Conservation (phyloP, 2,329 filamentous ascomycete genomes). For the Colletotrichum filicis region DNA sequence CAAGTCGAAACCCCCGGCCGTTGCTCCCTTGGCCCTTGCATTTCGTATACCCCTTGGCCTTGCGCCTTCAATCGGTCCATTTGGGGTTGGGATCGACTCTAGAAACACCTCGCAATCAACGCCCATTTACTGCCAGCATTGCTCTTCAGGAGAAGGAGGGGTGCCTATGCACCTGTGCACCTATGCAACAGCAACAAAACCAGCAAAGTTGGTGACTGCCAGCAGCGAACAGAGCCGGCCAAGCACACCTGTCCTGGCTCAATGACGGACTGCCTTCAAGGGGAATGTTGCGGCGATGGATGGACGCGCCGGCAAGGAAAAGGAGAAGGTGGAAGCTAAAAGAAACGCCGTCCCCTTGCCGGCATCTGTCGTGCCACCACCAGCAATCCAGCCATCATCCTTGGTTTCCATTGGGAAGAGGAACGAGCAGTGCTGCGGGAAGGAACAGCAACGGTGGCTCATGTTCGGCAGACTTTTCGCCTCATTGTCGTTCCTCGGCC, state of each 20-base stretch:
- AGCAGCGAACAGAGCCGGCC: not conserved
- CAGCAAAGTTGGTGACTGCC: not conserved
- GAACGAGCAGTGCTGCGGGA: not conserved
- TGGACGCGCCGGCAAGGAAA: constrained; percentile 14
- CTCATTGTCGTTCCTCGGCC: not conserved
- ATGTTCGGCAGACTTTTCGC: constrained; percentile 4
- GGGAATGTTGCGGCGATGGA: not conserved
- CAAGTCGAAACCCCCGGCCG: constrained; percentile 28
- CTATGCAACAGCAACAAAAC: no score
- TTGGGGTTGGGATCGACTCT: constrained; percentile 22
- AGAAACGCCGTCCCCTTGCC: constrained; percentile 23
- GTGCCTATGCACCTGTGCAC: not conserved
- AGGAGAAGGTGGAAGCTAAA: constrained; percentile 30
- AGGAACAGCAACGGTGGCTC: constrained; percentile 9
- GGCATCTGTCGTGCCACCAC: constrained; percentile 28
- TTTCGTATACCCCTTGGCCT: constrained; percentile 26
- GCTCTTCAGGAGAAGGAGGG: constrained; percentile 4
- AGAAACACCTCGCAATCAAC: constrained; percentile 26
- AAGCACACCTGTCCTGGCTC: not conserved
- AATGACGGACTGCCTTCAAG: not conserved
- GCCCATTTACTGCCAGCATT: constrained; percentile 7
- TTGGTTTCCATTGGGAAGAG: constrained; percentile 16
- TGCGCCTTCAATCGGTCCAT: constrained; percentile 27
- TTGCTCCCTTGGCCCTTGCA: constrained; percentile 33
- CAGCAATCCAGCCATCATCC: constrained; percentile 21